Base-by-base conservation (phyloP, 495 filamentous ascomycete genomes). In the Cetradonia linearis region DNA sequence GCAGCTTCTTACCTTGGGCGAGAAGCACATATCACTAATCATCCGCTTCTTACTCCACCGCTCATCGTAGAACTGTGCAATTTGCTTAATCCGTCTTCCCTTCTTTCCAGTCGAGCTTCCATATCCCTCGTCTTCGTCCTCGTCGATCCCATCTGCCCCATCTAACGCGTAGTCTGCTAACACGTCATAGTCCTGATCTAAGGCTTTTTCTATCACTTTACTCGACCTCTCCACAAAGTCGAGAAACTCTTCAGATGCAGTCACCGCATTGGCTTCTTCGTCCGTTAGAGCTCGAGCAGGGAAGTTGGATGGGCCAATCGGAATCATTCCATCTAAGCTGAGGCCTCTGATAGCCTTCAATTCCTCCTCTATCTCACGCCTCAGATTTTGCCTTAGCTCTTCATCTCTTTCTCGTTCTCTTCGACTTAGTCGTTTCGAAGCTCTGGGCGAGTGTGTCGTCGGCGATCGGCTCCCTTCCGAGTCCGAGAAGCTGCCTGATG, bases 21-120 rank as follows among this genome's bases (percentile, higher is more conserved):
- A 96, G 69, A 96, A 97, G 72, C 87, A 85, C 50, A 97, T 78
- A 66, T 89, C 87, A 68, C 85, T 95, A 67, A 97, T 85, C 88
- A 96, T 95, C 62, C 94, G 83, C 73, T 95, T 96, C 74, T 90
- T 93, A 69, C 91, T 95, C 91, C 91, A 96, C 68, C 89, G 77
- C 61, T 96, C 91, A 66, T 96, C 89, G 71, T 86, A 95, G 71
- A 97, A 97, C 67, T 96, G 91, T 18, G 83, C 85, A 38, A 95
- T 74, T 70, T 99, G 91, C 68, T 84, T 87, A 61, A 97, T 85
- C 38, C 86, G 80, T 65, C 89, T 81, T 42, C 86, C 83, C 54
- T 86, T 87, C 70, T 87, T 89, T 14, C 86, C 87, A 46, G 81
- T 78, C 5, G 76, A 79, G 50, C 82, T 65, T 23, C 68, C 71